Evolutionary conservation across 306 rosid species (phyloP).

Genomic region (Sechiopsis laciniata): DNA sequence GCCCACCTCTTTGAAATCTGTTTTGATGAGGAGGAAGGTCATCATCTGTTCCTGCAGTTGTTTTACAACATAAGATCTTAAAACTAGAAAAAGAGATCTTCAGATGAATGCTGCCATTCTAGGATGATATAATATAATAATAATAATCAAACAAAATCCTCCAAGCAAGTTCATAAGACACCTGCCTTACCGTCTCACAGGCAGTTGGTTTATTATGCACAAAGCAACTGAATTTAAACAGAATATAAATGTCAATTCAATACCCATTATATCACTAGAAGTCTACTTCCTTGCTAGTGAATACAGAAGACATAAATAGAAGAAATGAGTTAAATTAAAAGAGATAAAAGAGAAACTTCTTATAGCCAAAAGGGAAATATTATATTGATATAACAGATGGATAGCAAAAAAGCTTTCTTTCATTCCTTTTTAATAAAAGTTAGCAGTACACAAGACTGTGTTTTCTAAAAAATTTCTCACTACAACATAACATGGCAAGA

Average conservation of each 20-base stretch:
- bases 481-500: not conserved
- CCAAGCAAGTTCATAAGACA: not conserved
- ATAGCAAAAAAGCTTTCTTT: not conserved
- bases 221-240: not conserved
- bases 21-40: conserved; percentile 55
- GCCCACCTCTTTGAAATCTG: conserved; percentile 49
- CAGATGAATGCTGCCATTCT: not conserved
- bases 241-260: conserved; percentile 10
- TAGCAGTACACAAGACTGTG: not conserved
- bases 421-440: not conserved
- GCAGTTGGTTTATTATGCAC: not conserved
- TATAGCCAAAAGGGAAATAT: not conserved
- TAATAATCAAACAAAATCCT: conserved; percentile 4
- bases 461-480: not conserved
- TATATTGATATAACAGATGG: not conserved
- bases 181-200: not conserved
- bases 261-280: not conserved
- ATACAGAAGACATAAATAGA: not conserved
- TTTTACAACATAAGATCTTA: conserved; percentile 5
- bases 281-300: conserved; percentile 7
- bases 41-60: conserved; percentile 45
- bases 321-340: not conserved
- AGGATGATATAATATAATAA: not conserved
- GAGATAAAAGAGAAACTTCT: not conserved
- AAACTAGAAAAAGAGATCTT: not conserved